phyloP scores from a whole-genome alignment of 2,329 filamentous ascomycete genomes.

The Dendrostoma leiphaemia region DNA sequence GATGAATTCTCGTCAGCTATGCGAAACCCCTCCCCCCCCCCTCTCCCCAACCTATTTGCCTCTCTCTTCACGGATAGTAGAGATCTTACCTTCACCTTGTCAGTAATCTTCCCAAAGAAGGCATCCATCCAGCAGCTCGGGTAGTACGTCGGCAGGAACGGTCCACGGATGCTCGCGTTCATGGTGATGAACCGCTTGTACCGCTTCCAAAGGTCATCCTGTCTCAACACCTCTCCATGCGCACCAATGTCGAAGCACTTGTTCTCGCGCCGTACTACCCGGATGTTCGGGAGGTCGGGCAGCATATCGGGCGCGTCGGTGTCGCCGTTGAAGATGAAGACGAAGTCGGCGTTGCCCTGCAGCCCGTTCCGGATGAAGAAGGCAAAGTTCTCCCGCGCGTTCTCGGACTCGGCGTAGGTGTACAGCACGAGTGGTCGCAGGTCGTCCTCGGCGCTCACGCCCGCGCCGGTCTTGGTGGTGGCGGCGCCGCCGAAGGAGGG shows the following conservation, averaged over 20 bases:
- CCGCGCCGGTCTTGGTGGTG: neutral
- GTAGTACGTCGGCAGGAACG: slow-evolving; percentile 32
- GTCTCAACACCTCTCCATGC: slow-evolving; percentile 29
- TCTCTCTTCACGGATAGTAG: too few species aligned
- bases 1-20: too few species aligned
- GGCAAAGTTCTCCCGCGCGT: slow-evolving; percentile 28
- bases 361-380: slow-evolving; percentile 33
- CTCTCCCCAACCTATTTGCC: too few species aligned
- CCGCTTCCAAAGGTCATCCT: slow-evolving; percentile 29
- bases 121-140: slow-evolving; percentile 31
- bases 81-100: slow-evolving; percentile 29
- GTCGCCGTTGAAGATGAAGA: slow-evolving; percentile 35
- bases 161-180: slow-evolving; percentile 30
- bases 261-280: slow-evolving; percentile 26
- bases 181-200: slow-evolving; percentile 33
- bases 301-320: slow-evolving; percentile 22
- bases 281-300: slow-evolving; percentile 29
- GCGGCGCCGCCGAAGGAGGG: neutral
- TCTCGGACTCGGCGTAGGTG: slow-evolving; percentile 30
- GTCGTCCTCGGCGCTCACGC: neutral
- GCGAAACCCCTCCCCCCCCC: too few species aligned
- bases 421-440: slow-evolving; percentile 29
- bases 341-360: slow-evolving; percentile 32
- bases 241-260: slow-evolving; percentile 32
- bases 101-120: slow-evolving; percentile 28